These are phyloP conservation scores for Yamadazyma insecticola DNA, from an alignment of 805 yeast species.

Conservation along the genomic window DNA sequence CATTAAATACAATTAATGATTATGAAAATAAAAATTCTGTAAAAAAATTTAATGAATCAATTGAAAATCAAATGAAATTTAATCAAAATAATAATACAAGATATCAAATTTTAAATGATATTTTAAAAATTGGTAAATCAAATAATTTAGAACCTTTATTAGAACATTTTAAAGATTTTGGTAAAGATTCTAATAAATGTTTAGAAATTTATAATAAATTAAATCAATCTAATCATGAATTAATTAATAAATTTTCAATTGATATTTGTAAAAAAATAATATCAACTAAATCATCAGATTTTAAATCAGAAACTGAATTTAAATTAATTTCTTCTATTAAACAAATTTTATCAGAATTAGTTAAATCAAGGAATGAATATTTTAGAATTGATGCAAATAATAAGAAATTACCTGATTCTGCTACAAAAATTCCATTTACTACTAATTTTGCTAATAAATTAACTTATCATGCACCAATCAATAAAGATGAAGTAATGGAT, in stretches of 20 bases:
- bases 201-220: conserved; percentile 26
- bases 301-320: conserved; percentile 23
- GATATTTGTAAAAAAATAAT: conserved; percentile 23
- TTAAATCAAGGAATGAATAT: conserved; percentile 26
- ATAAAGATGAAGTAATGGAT: conserved; percentile 45
- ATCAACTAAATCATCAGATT: conserved; percentile 32
- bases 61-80: conserved; percentile 41
- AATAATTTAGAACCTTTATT: too few relatives aligned
- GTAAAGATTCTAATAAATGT: conserved; percentile 27
- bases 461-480: conserved; percentile 30
- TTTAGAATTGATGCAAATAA: conserved; percentile 26
- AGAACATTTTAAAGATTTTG: conserved; percentile 2
- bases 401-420: conserved; percentile 23
- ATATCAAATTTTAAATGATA: conserved; percentile 40
- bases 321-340: conserved; percentile 29
- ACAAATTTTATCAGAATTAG: conserved; percentile 33
- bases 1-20: conserved; percentile 25
- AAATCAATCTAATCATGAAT: conserved; percentile 20
- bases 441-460: conserved; percentile 22
- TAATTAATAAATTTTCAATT: conserved; percentile 14
- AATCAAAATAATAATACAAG: conserved; percentile 41
- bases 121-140: conserved; percentile 30
- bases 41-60: conserved; percentile 29
- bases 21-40: conserved; percentile 13
- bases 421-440: conserved; percentile 23